phyloP scores from a whole-genome alignment of 1,284 basidiomycete species.

The Marasmius oreades region DNA sequence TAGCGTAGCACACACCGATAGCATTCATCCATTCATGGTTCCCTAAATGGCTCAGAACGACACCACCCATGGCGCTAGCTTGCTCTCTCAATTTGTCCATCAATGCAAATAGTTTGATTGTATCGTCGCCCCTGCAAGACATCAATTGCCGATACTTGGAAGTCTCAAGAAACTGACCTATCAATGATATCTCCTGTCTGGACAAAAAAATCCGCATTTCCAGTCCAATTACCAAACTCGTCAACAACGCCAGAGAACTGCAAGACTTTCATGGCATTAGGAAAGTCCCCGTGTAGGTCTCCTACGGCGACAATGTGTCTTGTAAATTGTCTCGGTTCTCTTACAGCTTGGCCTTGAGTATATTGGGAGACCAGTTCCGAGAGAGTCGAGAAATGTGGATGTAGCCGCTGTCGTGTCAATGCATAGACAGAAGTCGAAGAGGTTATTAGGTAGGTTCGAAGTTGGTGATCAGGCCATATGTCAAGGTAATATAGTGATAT shows the following conservation, averaged over 20 bases:
- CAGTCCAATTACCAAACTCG: constrained; percentile 71
- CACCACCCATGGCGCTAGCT: constrained; percentile 66
- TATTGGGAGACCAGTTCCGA: constrained; percentile 1
- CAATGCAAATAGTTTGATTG: constrained; percentile 75
- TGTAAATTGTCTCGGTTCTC: constrained; percentile 28
- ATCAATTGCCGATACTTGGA: constrained; percentile 5
- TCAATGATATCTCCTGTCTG: constrained; percentile 96
- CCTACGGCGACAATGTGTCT: constrained; percentile 74
- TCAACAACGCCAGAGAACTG: constrained; percentile 75
- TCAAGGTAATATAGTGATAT: background rate
- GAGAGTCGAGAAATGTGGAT: background rate
- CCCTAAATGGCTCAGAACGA: constrained; percentile 77
- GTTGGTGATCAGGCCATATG: background rate
- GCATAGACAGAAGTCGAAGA: background rate
- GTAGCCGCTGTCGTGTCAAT: background rate
- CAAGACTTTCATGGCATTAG: constrained; percentile 71
- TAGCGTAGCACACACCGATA: constrained; percentile 65
- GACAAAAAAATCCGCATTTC: constrained; percentile 77
- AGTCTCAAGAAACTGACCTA: constrained; percentile 40
- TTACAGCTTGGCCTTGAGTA: background rate
- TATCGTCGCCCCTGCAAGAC: constrained; percentile 74
- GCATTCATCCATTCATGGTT: constrained; percentile 93
- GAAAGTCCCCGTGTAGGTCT: constrained; percentile 77
- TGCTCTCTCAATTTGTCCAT: constrained; percentile 82
- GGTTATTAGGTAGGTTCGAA: background rate